Conservation (phyloP, 495 filamentous ascomycete species). For the Xylaria cubensis region DNA sequence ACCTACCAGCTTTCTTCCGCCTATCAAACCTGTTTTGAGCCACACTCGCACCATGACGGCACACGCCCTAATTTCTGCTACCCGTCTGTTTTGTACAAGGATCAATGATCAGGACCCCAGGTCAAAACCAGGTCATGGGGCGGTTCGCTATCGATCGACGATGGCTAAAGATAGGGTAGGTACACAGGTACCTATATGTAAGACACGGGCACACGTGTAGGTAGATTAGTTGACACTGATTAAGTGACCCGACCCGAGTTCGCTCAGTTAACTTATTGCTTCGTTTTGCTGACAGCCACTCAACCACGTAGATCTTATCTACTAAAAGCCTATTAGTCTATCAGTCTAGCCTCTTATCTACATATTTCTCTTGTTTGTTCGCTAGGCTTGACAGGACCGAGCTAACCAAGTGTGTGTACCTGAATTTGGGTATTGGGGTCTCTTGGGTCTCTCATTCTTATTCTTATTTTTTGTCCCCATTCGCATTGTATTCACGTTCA, state of each 20-base stretch:
- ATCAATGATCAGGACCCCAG: conserved; percentile 11
- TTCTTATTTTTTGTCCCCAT: conserved; percentile 19
- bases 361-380: conserved; percentile 1
- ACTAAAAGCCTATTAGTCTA: not conserved
- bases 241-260: conserved; percentile 3
- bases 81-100: conserved; percentile 5
- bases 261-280: not conserved
- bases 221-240: conserved; percentile 11
- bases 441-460: not conserved
- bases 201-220: conserved; percentile 8
- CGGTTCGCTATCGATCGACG: conserved; percentile 12
- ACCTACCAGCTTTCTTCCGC: conserved; percentile 7
- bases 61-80: conserved; percentile 12
- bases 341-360: not conserved
- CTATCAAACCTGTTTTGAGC: conserved; percentile 13
- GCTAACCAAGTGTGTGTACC: not conserved
- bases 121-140: conserved; percentile 7
- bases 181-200: not conserved
- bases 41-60: conserved; percentile 12
- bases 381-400: not conserved
- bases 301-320: conserved; percentile 9
- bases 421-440: not conserved
- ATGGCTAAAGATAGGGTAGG: not conserved
- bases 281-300: conserved; percentile 6
- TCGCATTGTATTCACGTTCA: not conserved